phyloP scores from a whole-genome alignment of 2,329 filamentous ascomycete species.

The Colletotrichum gigasporum region DNA sequence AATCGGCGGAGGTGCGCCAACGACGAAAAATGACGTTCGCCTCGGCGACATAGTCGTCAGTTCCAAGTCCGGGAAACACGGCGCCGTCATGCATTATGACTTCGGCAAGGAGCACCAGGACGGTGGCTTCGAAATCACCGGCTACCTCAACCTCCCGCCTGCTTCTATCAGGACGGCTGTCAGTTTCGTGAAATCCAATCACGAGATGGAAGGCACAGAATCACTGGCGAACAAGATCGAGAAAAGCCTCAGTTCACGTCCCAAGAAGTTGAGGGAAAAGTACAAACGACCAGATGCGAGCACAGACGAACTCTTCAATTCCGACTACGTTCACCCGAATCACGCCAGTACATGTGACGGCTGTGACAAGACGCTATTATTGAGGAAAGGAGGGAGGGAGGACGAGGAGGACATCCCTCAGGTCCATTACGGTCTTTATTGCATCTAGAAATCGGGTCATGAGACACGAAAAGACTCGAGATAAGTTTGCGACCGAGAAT shows the following conservation, averaged over 20 bases:
- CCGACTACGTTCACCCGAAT: background rate
- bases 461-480: slow-evolving; percentile 41
- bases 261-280: background rate
- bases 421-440: slow-evolving; percentile 37
- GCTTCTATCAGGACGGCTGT: no score
- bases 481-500: slow-evolving; percentile 36
- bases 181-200: background rate
- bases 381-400: background rate
- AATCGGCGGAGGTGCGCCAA: no score
- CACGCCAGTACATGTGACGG: background rate
- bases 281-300: background rate
- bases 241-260: background rate
- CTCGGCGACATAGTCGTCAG: no score
- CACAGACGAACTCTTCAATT: background rate
- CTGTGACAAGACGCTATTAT: background rate
- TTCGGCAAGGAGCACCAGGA: no score
- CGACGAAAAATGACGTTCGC: no score
- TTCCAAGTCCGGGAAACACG: no score
- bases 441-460: slow-evolving; percentile 48
- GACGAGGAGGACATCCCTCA: background rate
- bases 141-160: no score
- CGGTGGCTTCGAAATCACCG: no score
- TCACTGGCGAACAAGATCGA: background rate
- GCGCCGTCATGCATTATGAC: no score
- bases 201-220: background rate